Evolutionary conservation across 148 eudicot genomes (phyloP), one percentile per base, ranked within the genome.

Genomic region (Persicaria maculosa): DNA sequence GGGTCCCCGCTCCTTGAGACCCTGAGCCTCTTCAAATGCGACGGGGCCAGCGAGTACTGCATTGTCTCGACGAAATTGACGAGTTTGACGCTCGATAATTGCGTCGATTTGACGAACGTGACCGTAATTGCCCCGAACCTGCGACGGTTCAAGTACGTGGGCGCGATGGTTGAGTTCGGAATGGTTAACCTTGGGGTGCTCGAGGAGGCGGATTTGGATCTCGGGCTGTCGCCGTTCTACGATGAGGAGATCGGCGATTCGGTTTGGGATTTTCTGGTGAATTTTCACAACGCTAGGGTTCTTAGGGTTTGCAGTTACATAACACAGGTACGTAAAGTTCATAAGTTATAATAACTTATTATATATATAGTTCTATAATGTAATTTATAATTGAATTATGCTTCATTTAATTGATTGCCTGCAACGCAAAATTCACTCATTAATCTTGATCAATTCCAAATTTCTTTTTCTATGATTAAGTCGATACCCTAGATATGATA

Each of bases 271-370:
- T 31, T 81, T 0, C 76, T 86, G 2, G 0, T 15, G 0, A 16
- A 22, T 9, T 3, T 86, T 50, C 22, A 17, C 9, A 4, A 17
- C 19, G 73, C 71, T 10, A 81, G 61, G 52, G 73, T 71, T 31
- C 74, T 86, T 4, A 77, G 58, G 19, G 79, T 84, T 11, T 84
- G 86, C 75, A 71, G 77, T 78, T 86, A 75, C 61, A 20, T 78
- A 7, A 80, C 83, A 50, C 85, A 83, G 84, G 88, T 85, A 78
- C 22, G 44, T 50, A 9, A 20, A 7, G 2, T 44, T 19, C 40
- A 6, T 22, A 22, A 22, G 22, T 31, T 31, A 31, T 31, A 31
- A 31, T 0, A 31, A 31, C 40, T 31, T 31, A 31, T 2, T 31
- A 31, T 31, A 31, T 31, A 31, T 31, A 31, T 31, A 31, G 40